Evolutionary conservation across 345 rosid species (phyloP).

Genomic region (Brassica rapa): DNA sequence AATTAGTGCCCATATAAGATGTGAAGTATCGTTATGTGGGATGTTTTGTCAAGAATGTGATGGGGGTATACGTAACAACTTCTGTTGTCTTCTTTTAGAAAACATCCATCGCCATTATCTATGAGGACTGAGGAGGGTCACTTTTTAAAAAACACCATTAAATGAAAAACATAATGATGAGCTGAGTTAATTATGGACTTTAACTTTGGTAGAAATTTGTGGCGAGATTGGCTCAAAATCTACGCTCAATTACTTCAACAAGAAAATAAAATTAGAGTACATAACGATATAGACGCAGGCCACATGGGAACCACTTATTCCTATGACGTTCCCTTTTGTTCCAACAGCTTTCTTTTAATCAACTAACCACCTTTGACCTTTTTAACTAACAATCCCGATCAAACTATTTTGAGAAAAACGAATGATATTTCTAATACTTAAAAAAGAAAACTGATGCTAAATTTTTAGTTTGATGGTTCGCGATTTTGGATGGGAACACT

Average conservation of each 20-base stretch:
- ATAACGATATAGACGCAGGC: slow-evolving; percentile 8
- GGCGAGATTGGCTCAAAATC: slow-evolving; percentile 42
- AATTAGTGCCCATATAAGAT: neutral
- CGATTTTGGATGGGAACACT: neutral
- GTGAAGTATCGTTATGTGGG: neutral
- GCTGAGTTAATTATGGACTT: neutral
- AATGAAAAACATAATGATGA: slow-evolving; percentile 20
- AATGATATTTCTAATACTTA: neutral
- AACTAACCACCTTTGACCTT: neutral
- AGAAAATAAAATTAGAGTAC: neutral
- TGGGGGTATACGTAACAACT: slow-evolving; percentile 16
- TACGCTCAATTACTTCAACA: neutral
- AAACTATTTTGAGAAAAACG: neutral
- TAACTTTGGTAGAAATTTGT: slow-evolving; percentile 31
- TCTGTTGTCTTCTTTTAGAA: slow-evolving; percentile 23
- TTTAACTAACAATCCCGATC: neutral
- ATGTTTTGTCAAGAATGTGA: slow-evolving; percentile 19
- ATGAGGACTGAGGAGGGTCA: slow-evolving; percentile 3
- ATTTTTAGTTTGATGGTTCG: neutral
- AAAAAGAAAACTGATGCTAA: too few species aligned
- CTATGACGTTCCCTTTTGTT: neutral
- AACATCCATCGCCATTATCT: slow-evolving; percentile 7
- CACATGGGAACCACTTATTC: slow-evolving; percentile 19
- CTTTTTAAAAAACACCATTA: slow-evolving; percentile 3
- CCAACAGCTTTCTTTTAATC: neutral